A percentile compares a stretch with the other conserved stretches of the same genome.
These are phyloP conservation scores for Chrysanthemum seticuspe DNA, from an alignment of 129 eudicot species.

Conservation along the genomic window DNA sequence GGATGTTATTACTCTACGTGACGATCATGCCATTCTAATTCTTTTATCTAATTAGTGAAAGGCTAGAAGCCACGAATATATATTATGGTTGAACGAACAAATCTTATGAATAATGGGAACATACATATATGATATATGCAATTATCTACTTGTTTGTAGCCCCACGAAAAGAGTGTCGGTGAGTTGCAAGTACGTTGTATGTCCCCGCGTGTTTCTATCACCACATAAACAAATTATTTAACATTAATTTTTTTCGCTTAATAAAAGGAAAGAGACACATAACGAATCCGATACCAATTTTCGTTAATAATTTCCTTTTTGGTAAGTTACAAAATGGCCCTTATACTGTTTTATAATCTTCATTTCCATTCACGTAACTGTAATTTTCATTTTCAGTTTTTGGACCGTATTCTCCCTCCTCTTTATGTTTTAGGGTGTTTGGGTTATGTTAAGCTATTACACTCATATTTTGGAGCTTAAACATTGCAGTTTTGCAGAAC, in stretches of 20 bases:
- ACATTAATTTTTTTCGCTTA: conserved; percentile 14
- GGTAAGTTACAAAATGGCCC: conserved; percentile 1
- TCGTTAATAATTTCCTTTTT: conserved; percentile 9
- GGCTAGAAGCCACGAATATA: no score
- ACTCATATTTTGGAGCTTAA: no score
- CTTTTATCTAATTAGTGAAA: no score
- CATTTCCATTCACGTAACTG: neutral
- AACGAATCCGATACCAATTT: conserved; percentile 33
- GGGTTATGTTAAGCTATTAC: no score
- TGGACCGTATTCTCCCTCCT: no score
- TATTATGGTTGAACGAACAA: no score
- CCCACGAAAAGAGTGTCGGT: conserved; percentile 28
- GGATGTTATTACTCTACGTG: no score
- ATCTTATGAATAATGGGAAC: neutral
- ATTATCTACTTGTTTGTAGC: neutral
- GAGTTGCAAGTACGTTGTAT: conserved; percentile 26
- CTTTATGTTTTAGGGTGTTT: no score
- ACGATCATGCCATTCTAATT: no score
- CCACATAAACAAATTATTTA: conserved; percentile 15
- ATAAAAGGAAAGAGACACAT: conserved; percentile 29
- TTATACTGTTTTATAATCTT: neutral
- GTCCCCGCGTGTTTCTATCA: conserved; percentile 4
- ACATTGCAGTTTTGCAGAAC: no score
- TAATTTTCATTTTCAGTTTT: neutral
- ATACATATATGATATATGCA: neutral